Conservation (phyloP, 139 green algal genomes). For the Gonium pectorale region DNA sequence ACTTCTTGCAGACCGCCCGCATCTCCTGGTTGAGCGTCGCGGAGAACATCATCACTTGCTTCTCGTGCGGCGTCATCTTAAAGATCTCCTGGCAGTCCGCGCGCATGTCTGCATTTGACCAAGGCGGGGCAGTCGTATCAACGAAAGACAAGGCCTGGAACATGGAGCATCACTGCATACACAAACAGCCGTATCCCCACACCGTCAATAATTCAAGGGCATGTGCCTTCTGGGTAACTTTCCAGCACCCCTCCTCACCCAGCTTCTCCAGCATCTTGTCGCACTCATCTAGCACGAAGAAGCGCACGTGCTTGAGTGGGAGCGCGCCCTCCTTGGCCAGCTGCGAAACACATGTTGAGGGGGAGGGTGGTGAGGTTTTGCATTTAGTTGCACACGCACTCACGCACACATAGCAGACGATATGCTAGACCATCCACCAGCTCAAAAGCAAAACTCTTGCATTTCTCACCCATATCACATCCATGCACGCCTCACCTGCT, state of each 20-base stretch:
- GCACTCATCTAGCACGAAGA: conserved; percentile 99
- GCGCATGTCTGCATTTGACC: conserved; percentile 93
- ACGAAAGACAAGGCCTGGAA: too few species aligned
- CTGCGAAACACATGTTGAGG: conserved; percentile 59
- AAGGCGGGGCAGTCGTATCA: neutral
- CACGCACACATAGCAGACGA: too few species aligned
- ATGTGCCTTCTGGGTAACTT: too few species aligned
- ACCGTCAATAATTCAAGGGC: too few species aligned
- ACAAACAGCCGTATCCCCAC: too few species aligned
- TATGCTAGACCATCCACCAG: too few species aligned
- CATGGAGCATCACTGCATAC: too few species aligned
- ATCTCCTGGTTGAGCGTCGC: conserved; percentile 95
- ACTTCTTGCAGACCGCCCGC: conserved; percentile 97
- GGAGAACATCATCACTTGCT: conserved; percentile 99
- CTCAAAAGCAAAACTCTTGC: too few species aligned
- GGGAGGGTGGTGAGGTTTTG: neutral
- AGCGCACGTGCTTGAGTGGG: conserved; percentile 87
- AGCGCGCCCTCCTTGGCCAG: conserved; percentile 87
- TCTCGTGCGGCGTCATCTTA: conserved; percentile 97
- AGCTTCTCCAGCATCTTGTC: conserved; percentile 99
- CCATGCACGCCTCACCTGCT: conserved; percentile 69
- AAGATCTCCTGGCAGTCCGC: conserved; percentile 98
- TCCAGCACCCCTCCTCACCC: conserved; percentile 56
- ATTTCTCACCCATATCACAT: too few species aligned
- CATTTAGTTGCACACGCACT: neutral